A percentile compares a stretch with the other conserved stretches of the same genome.
phyloP scores from a whole-genome alignment of 768 basidiomycete genomes.

The Boletus barrowsii region DNA sequence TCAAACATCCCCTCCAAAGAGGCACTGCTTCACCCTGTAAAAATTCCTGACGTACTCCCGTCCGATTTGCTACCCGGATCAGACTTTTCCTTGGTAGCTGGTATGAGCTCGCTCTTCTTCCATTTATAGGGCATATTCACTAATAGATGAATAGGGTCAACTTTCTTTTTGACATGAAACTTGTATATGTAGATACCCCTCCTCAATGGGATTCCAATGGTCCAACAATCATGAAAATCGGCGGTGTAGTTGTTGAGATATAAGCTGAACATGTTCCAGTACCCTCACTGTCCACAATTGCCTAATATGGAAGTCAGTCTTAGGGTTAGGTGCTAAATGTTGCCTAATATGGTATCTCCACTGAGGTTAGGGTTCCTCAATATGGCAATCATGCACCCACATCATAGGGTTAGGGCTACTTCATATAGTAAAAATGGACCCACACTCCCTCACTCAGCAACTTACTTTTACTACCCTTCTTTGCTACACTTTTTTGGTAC shows the following conservation, averaged over 20 bases:
- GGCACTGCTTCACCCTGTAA: conserved; percentile 63
- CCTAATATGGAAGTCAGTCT: too few relatives aligned
- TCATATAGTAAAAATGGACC: too few relatives aligned
- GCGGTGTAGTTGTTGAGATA: neutral
- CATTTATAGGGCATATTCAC: neutral
- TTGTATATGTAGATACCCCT: neutral
- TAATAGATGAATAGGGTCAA: neutral
- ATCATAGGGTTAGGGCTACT: too few relatives aligned
- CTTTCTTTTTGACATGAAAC: neutral
- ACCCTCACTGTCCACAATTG: too few relatives aligned
- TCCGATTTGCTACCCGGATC: conserved; percentile 61
- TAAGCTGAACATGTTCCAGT: neutral
- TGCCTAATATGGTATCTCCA: too few relatives aligned
- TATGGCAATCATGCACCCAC: too few relatives aligned
- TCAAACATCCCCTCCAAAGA: conserved; percentile 67
- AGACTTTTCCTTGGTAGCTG: conserved; percentile 84
- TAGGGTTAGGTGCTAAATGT: too few relatives aligned
- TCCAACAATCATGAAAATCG: neutral
- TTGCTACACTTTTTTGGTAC: too few relatives aligned
- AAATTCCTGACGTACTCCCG: conserved; percentile 85
- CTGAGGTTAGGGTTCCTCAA: too few relatives aligned
- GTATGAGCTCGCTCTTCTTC: conserved; percentile 35
- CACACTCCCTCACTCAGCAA: too few relatives aligned
- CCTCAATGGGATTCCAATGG: neutral
- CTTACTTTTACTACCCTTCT: too few relatives aligned